Evolutionary conservation across 495 filamentous ascomycete genomes (phyloP).

Genomic region (Xylaria cubensis): DNA sequence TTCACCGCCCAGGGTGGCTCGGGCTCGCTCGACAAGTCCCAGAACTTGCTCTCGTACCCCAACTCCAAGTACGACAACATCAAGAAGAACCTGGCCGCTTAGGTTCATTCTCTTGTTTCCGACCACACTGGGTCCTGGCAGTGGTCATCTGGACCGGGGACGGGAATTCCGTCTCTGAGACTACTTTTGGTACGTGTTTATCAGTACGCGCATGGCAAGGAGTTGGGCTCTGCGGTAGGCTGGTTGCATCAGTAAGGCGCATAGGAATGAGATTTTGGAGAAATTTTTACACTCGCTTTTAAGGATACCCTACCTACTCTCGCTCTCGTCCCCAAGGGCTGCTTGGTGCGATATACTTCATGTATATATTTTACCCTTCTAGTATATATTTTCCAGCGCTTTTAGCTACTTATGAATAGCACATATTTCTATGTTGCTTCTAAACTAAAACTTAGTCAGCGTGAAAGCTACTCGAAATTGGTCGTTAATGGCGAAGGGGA

Average conservation of each 20-base stretch:
- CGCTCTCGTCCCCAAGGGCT: background rate
- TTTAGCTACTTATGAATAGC: background rate
- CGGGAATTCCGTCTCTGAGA: constrained; percentile 32
- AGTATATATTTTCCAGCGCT: constrained; percentile 7
- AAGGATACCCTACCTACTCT: background rate
- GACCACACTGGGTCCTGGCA: background rate
- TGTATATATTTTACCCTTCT: constrained; percentile 19
- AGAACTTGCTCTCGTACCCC: constrained; percentile 51
- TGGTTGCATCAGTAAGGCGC: constrained; percentile 20
- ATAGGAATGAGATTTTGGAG: constrained; percentile 5
- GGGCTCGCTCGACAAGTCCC: constrained; percentile 37
- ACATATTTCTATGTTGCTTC: background rate
- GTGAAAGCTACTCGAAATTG: background rate
- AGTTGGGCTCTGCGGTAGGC: constrained; percentile 2
- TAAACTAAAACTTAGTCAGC: background rate
- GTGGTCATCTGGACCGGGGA: constrained; percentile 33
- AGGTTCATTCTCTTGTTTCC: constrained; percentile 4
- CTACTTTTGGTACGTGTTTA: constrained; percentile 7
- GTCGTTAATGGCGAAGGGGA: too few species aligned
- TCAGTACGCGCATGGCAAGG: background rate
- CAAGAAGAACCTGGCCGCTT: constrained; percentile 36
- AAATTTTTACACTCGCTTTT: constrained; percentile 22
- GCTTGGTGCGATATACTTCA: constrained; percentile 3
- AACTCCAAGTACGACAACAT: constrained; percentile 53
- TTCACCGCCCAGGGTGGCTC: constrained; percentile 41